A percentile compares a stretch with the other conserved stretches of the same genome.
Evolutionary conservation across 73 alveolate genomes (phyloP).

Genomic region (Halteria grandinella): DNA sequence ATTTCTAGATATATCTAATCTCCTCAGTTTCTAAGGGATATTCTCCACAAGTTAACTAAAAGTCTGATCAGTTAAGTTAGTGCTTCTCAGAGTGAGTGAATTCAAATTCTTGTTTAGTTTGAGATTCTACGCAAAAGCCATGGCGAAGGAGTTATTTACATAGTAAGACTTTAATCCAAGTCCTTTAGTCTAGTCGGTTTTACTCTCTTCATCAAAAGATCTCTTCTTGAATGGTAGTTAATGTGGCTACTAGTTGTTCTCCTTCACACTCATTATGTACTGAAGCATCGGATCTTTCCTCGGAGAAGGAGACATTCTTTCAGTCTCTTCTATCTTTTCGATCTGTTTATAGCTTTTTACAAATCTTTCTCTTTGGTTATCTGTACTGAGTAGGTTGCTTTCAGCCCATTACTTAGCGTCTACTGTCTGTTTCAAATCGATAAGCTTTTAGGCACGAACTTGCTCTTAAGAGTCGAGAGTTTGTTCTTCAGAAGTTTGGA

Average conservation of each 20-base stretch:
- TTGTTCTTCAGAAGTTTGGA: not conserved
- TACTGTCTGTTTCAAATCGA: too few relatives aligned
- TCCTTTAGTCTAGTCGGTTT: too few relatives aligned
- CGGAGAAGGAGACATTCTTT: not conserved
- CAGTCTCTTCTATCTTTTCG: slow-evolving; percentile 9
- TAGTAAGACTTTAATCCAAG: slow-evolving; percentile 37
- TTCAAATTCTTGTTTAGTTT: not conserved
- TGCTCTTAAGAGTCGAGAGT: too few relatives aligned
- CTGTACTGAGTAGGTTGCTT: not conserved
- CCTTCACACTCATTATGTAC: slow-evolving; percentile 24
- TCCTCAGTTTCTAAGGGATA: slow-evolving; percentile 4
- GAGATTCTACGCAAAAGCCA: slow-evolving; percentile 37
- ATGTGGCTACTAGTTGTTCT: slow-evolving; percentile 30
- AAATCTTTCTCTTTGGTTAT: slow-evolving; percentile 10
- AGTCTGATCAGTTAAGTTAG: slow-evolving; percentile 16
- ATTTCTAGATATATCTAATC: slow-evolving; percentile 25
- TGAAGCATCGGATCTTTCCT: slow-evolving; percentile 13
- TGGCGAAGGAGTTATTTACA: slow-evolving; percentile 19
- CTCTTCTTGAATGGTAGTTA: slow-evolving; percentile 21
- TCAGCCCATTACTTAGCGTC: slow-evolving; percentile 3
- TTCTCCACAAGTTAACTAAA: not conserved
- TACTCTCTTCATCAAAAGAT: slow-evolving; percentile 1
- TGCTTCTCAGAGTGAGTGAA: slow-evolving; percentile 10
- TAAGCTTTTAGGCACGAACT: too few relatives aligned
- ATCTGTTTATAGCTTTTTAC: slow-evolving; percentile 10